Evolutionary conservation across 2,329 filamentous ascomycete species (phyloP), one percentile per base, ranked within the genome.

Genomic region (Aspergillus quadrilineatus): DNA sequence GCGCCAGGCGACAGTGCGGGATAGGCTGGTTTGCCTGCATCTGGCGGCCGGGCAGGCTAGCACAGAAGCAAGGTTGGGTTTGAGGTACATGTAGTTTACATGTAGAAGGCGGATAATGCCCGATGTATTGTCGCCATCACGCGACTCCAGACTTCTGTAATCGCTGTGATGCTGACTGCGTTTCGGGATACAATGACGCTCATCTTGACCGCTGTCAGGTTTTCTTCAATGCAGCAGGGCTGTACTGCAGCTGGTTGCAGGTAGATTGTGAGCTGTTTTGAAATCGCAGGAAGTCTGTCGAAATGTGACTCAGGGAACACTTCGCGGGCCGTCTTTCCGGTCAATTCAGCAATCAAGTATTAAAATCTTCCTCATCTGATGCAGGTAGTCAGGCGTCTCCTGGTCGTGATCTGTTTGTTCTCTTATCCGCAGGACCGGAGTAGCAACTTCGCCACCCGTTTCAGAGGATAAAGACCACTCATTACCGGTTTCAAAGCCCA

Each of bases 101-200:
- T 61, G 60, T 63, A 63, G 39, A 61, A 65, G 10, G 65, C 62
- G 15, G 63, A 68, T 30, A 62, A 52, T 15, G 65, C 62, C 65
- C 66, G 65, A 54, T 60, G 61, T n/a, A 65, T 54, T 3, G 62
- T 68, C 29, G 66, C 62, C 52, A 68, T 62, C 45, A 69, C 58
- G 28, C 64, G 62, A 37, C 65, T 62, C 12, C 50, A 59, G 29
- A 50, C 55, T n/a, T 53, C 58, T 17, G 56, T 50, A 37, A 59
- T 50, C 29, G 66, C 43, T 4, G 26, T 10, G 17, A n/a, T 65
- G 12, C 50, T 52, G 4, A 14, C 50, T 52, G 29, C 50, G 14
- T 36, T n/a, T 32, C 15, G 10, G 43, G n/a, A 32, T 4, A 22
- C 17, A 45, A 3, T 14, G 15, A 42, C 2, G 37, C 43, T 45